Base-by-base conservation (phyloP, 805 yeast species). In the Wickerhamomyces kurtzmanii region DNA sequence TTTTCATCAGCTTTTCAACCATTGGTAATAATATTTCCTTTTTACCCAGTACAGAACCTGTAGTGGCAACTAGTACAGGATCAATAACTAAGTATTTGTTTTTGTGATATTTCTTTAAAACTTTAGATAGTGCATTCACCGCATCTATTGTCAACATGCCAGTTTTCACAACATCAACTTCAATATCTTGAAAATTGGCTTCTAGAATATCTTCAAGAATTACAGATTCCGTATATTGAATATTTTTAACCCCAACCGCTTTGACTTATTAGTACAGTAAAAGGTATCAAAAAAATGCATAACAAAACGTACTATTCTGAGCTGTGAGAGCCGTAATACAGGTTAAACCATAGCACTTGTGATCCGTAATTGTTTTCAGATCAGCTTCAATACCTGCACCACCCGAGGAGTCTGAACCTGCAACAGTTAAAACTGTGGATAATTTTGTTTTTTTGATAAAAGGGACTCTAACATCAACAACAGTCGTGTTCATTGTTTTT, bases 371-470 rank as follows among this genome's bases (percentile, higher is more conserved):
- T 1, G 94, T 75, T 53, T 85, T 85, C 21, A 84, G 47, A 47
- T 84, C 95, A 1, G 94, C 94, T 49, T 84, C 94, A 27, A 84
- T 75, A 3, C 95, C 95, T 3, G 95, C 94, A 4, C 94, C 94
- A 3, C 94, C 95, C 8, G 89, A 77, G 24, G 76, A 69, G 47
- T 84, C 95, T 0, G 89, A 77, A 0, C 94, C 94, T 2, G 85
- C 85, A 24, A 67, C 53, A 1, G 68, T 61, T 31, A 68, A 39
- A 1, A 68, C 69, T 1, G 57, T 55, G 3, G 64, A 60, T 15
- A 62, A 29, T 12, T 31, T 20, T n/a, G n/a, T n/a, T n/a, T n/a
- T n/a, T n/a, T n/a, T n/a, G n/a, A n/a, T n/a, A n/a, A n/a, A n/a
- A n/a, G n/a, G n/a, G n/a, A n/a, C n/a, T n/a, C n/a, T n/a, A n/a